phyloP scores from a whole-genome alignment of 495 filamentous ascomycete species.

The Aspergillus cristatus region DNA sequence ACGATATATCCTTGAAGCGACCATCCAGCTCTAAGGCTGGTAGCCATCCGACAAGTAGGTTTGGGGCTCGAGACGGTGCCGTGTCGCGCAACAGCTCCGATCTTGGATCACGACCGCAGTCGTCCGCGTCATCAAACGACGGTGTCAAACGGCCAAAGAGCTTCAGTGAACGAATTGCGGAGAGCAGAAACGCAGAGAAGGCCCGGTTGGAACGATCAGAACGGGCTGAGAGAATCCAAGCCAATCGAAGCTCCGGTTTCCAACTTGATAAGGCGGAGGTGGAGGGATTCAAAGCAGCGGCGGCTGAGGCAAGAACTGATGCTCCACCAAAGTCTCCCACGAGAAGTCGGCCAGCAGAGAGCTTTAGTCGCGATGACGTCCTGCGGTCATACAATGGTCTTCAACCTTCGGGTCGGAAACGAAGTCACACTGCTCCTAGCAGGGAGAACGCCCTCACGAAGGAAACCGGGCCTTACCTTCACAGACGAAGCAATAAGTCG shows the following conservation, averaged over 20 bases:
- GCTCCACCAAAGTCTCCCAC: constrained; percentile 32
- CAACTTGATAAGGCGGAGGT: constrained; percentile 56
- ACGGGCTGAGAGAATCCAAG: constrained; percentile 44
- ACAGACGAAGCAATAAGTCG: constrained; percentile 18
- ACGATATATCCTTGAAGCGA: constrained; percentile 76
- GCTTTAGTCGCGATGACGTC: constrained; percentile 57
- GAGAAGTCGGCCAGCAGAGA: constrained; percentile 34
- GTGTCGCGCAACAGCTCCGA: constrained; percentile 15
- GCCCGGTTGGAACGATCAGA: constrained; percentile 38
- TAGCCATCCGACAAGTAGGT: constrained; percentile 24
- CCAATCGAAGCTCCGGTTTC: constrained; percentile 64
- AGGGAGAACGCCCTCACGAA: constrained; percentile 7
- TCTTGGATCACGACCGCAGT: constrained; percentile 15
- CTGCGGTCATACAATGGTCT: constrained; percentile 34
- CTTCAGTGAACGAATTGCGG: constrained; percentile 81
- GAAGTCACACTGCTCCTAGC: constrained; percentile 44
- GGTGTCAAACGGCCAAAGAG: constrained; percentile 46
- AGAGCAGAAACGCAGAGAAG: constrained; percentile 44
- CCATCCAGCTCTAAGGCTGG: constrained; percentile 38
- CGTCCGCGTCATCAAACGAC: constrained; percentile 14
- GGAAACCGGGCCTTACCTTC: constrained; percentile 13
- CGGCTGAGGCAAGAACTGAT: constrained; percentile 31
- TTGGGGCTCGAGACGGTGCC: constrained; percentile 19
- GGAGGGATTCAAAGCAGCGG: constrained; percentile 53
- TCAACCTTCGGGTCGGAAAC: constrained; percentile 23